These are phyloP conservation scores for Exidia glandulosa DNA, from an alignment of 768 basidiomycete genomes.

Conservation along the genomic window DNA sequence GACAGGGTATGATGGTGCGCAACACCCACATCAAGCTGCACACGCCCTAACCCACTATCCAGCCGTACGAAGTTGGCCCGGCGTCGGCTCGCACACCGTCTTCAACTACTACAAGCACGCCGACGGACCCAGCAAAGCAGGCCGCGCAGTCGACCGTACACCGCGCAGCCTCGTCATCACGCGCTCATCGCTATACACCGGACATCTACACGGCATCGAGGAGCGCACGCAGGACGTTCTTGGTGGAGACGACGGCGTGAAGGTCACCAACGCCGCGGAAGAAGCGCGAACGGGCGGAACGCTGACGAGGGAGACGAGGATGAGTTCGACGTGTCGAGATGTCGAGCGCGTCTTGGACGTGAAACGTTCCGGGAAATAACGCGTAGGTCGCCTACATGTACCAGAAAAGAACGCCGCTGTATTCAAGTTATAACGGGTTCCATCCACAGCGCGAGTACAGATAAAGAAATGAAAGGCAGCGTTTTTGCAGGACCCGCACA, in stretches of 20 bases:
- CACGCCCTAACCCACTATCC: slow-evolving; percentile 3
- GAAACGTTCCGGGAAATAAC: background rate
- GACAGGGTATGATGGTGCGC: slow-evolving; percentile 86
- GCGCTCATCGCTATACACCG: slow-evolving; percentile 51
- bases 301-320: slow-evolving; percentile 47
- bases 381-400: no score
- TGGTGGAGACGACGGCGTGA: slow-evolving; percentile 17
- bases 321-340: slow-evolving; percentile 81
- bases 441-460: no score
- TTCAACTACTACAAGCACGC: slow-evolving; percentile 75
- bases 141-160: slow-evolving; percentile 46
- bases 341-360: slow-evolving; percentile 45
- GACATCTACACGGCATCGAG: slow-evolving; percentile 75
- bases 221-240: slow-evolving; percentile 39
- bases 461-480: no score
- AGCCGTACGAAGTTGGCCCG: slow-evolving; percentile 93
- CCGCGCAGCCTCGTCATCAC: slow-evolving; percentile 81
- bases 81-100: slow-evolving; percentile 70
- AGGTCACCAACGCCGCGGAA: slow-evolving; percentile 47
- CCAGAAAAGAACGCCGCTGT: no score
- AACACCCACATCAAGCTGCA: slow-evolving; percentile 1
- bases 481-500: no score
- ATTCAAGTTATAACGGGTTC: no score
- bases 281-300: slow-evolving; percentile 36
- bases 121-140: slow-evolving; percentile 17